A percentile compares a stretch with the other conserved stretches of the same genome.
Evolutionary conservation across 345 rosid species (phyloP).

Genomic region (Odontarrhena argentea): DNA sequence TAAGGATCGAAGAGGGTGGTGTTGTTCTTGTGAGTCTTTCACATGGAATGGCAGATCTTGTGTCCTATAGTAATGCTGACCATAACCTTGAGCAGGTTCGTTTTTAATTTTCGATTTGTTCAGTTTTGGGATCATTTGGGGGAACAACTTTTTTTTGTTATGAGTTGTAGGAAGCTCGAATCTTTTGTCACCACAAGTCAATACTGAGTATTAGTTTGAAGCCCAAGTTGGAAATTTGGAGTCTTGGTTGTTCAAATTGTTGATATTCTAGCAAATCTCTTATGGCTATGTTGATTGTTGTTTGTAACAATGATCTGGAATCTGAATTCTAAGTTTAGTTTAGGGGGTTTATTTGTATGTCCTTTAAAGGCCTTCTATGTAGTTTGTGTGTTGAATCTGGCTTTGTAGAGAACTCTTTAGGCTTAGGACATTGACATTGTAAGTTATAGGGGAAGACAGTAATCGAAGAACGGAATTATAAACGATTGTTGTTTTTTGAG

Average conservation of each 20-base stretch:
- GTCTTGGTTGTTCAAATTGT: slow-evolving; percentile 14
- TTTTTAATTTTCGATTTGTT: not conserved
- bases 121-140: slow-evolving; percentile 13
- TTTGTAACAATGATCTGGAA: not conserved
- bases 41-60: slow-evolving; percentile 99
- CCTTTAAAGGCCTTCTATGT: too few relatives aligned
- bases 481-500: not conserved
- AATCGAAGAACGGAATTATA: not conserved
- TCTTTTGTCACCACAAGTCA: not conserved
- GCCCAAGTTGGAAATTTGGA: not conserved
- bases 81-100: slow-evolving; percentile 80
- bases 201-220: not conserved
- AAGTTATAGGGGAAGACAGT: not conserved
- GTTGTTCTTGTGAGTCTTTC: slow-evolving; percentile 64
- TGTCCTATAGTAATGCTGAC: slow-evolving; percentile 83
- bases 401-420: slow-evolving; percentile 18
- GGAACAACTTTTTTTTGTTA: not conserved
- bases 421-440: slow-evolving; percentile 24
- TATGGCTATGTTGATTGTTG: not conserved
- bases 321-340: not conserved
- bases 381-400: not conserved
- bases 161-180: not conserved
- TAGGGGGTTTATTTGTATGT: not conserved
- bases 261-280: not conserved
- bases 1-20: slow-evolving; percentile 87